Conservation (phyloP, 768 basidiomycete species). For the Mycena venus region DNA sequence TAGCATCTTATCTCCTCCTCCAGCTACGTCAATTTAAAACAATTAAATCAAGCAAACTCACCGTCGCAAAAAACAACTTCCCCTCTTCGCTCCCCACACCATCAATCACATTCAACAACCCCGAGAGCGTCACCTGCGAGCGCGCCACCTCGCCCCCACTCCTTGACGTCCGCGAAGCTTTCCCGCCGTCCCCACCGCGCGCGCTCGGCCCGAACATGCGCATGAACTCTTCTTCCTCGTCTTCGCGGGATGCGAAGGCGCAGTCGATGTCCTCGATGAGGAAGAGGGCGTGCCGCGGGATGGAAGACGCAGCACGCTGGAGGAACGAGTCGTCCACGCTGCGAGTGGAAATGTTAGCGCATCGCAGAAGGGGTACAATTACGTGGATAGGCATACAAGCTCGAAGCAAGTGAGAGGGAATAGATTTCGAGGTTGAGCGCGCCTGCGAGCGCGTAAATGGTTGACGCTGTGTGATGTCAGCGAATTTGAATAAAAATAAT, state of each 20-base stretch:
- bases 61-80: constrained; percentile 72
- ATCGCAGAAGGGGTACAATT: no score
- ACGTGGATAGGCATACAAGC: constrained; percentile 19
- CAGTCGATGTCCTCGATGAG: constrained; percentile 57
- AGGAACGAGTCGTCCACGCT: constrained; percentile 48
- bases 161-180: not conserved
- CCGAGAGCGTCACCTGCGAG: constrained; percentile 64
- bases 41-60: no score
- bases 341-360: not conserved
- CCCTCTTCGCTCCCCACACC: constrained; percentile 74
- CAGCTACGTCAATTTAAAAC: no score
- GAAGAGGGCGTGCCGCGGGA: constrained; percentile 48
- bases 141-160: constrained; percentile 29
- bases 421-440: constrained; percentile 77
- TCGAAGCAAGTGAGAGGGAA: constrained; percentile 43
- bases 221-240: constrained; percentile 45
- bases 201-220: not conserved
- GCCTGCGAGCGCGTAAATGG: constrained; percentile 40
- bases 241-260: constrained; percentile 58
- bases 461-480: constrained; percentile 32
- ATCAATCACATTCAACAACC: constrained; percentile 70
- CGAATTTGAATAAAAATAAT: not conserved
- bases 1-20: no score
- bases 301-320: constrained; percentile 37
- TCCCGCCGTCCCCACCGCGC: not conserved